Base-by-base conservation (phyloP, 2,329 filamentous ascomycete genomes). In the Claviceps humidiphila region DNA sequence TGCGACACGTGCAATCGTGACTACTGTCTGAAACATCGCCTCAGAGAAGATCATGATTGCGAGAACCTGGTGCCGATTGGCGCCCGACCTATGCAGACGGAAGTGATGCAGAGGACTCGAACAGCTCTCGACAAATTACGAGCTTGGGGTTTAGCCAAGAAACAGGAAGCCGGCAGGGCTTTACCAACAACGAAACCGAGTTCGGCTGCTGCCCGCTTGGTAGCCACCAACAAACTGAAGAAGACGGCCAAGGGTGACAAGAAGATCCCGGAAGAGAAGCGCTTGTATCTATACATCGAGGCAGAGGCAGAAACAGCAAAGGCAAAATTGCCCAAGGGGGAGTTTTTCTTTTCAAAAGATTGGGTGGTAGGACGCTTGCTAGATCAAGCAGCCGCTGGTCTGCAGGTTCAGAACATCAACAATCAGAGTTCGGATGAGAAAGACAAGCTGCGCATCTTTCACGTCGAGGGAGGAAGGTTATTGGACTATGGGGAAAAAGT, bases 231-330 rank as follows among this genome's bases (percentile, higher is more conserved):
- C 57, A 80, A 78, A 9, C 73, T 98, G 43, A 96, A 95, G 71
- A 85, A 85, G 64, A 82, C 78, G 0, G 91, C 93, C 2, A 96
- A 95, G 70, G 94, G 94, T 1, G 91, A 97, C 58, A 81, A 82
- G 9, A 91, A 89, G 61, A 68, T 96, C 0, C 75, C 89, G 0
- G 67, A 74, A 0, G 89, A 95, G 57, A 95, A 94, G 71, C 74
- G 93, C n/a, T 71, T 98, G 1, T 97, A 97, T 64, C 64, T 98
- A 1, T 84, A 87, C 63, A 87, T 96, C 17, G 91, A 97, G 65
- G 93, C 91, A 0, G 89, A 90, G 61, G 87, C 87, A 9, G 87
- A 88, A 61, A 94, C 89, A 0, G 84, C 89, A 1, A 86, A 82
- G 50, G 81, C 86, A 6, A 95, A 95, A 66, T 82, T 87, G 44